phyloP scores from a whole-genome alignment of 768 basidiomycete species.

The Leccinum uliginosum region DNA sequence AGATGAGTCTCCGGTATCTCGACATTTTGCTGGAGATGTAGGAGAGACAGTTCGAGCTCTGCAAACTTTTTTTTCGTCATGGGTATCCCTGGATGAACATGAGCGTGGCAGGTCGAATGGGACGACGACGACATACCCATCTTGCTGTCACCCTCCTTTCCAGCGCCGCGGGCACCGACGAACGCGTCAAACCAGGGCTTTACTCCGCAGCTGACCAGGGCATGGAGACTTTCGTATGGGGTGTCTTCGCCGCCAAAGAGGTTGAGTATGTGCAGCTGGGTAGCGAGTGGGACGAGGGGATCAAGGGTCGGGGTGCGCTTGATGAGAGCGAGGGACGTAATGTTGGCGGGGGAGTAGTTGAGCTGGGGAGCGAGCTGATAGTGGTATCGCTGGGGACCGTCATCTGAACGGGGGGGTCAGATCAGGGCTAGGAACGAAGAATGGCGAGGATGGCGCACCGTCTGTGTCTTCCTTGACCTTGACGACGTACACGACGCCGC shows the following conservation, averaged over 20 bases:
- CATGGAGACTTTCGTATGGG: constrained; percentile 94
- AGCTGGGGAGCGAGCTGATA: constrained; percentile 72
- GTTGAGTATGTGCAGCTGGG: constrained; percentile 89
- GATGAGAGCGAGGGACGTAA: constrained; percentile 90
- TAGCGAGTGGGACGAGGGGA: constrained; percentile 69
- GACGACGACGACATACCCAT: constrained; percentile 54
- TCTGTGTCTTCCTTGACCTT: constrained; percentile 73
- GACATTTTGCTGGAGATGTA: constrained; percentile 97
- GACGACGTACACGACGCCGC: constrained; percentile 77
- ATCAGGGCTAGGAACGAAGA: not conserved
- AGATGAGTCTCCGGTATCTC: constrained; percentile 98
- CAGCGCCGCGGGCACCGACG: constrained; percentile 74
- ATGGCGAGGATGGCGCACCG: constrained; percentile 42
- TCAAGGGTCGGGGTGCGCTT: constrained; percentile 86
- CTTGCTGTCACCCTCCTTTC: constrained; percentile 76
- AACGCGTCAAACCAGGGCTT: constrained; percentile 99
- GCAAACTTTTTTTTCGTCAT: constrained; percentile 99
- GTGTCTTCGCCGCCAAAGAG: constrained; percentile 85
- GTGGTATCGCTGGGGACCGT: constrained; percentile 54
- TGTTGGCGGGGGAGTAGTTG: constrained; percentile 72
- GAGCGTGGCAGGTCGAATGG: not conserved
- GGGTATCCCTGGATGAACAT: constrained; percentile 61
- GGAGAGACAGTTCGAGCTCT: constrained; percentile 87
- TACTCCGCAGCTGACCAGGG: constrained; percentile 90
- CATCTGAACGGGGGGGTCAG: constrained; percentile 45